These are phyloP conservation scores for Linaria vulgaris DNA, from an alignment of 257 asterid genomes.

Conservation along the genomic window DNA sequence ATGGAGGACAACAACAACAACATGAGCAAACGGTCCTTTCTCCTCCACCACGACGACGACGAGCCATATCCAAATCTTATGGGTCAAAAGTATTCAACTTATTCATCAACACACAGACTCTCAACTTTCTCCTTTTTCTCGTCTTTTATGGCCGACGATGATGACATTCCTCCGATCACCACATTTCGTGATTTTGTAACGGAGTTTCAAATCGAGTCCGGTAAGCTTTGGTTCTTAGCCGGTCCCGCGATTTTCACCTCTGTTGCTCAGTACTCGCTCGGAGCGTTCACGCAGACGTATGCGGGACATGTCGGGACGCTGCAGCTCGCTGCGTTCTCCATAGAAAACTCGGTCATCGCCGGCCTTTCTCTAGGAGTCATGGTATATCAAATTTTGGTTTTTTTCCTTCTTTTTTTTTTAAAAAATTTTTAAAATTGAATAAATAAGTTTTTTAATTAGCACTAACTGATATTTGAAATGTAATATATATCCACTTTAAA, in stretches of 20 bases:
- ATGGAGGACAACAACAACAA: conserved; percentile 6
- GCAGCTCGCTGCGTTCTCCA: conserved; percentile 28
- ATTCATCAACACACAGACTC: conserved; percentile 7
- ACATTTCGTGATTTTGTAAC: neutral
- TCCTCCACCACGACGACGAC: conserved; percentile 7
- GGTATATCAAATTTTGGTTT: conserved; percentile 6
- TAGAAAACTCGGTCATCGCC: conserved; percentile 31
- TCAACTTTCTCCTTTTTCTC: conserved; percentile 25
- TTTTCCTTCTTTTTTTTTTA: no score
- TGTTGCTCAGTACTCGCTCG: conserved; percentile 27
- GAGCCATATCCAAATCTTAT: conserved; percentile 1
- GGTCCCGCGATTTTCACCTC: conserved; percentile 30
- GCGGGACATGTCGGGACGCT: conserved; percentile 33
- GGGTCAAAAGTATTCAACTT: conserved; percentile 11
- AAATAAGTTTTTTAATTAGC: no score
- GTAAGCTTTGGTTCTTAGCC: conserved; percentile 32
- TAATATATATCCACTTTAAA: no score
- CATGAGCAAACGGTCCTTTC: conserved; percentile 17
- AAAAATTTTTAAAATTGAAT: no score
- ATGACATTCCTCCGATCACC: conserved; percentile 22
- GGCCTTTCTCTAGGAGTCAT: conserved; percentile 29
- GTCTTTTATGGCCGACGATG: conserved; percentile 29
- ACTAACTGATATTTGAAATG: no score
- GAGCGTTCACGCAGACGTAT: conserved; percentile 30
- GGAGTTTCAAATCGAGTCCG: conserved; percentile 15